Conservation (phyloP, 345 rosid genomes). For the Tarenaya hassleriana region DNA sequence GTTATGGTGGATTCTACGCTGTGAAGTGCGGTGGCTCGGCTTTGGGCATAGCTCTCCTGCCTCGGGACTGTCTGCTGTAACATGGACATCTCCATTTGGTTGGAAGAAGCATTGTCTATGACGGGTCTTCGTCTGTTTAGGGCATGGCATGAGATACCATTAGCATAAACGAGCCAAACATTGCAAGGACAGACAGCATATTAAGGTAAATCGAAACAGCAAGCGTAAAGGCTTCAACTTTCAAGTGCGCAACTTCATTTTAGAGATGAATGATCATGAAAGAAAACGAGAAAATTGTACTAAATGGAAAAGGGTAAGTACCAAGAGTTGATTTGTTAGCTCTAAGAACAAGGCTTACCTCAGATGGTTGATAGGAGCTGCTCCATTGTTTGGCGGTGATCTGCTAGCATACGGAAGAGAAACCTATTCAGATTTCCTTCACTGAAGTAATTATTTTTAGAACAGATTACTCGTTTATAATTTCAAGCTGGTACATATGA, state of each 20-base stretch:
- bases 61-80: conserved; percentile 77
- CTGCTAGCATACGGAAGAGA: conserved; percentile 28
- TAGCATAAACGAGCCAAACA: conserved; percentile 8
- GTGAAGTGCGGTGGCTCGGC: conserved; percentile 71
- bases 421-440: conserved; percentile 23
- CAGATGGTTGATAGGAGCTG: conserved; percentile 67
- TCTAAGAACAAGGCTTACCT: no score
- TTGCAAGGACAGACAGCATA: no score
- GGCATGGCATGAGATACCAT: conserved; percentile 15
- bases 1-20: conserved; percentile 84
- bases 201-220: no score
- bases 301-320: no score
- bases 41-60: conserved; percentile 64
- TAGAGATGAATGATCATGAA: no score
- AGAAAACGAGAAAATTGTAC: no score
- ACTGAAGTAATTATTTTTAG: not conserved
- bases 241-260: no score
- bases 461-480: no score
- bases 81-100: conserved; percentile 84
- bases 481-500: no score
- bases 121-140: conserved; percentile 74
- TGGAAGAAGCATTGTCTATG: conserved; percentile 56
- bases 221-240: no score
- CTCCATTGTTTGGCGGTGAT: conserved; percentile 40
- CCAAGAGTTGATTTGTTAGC: no score